phyloP scores from a whole-genome alignment of 2,329 filamentous ascomycete genomes.

The Ilyonectria sp. region DNA sequence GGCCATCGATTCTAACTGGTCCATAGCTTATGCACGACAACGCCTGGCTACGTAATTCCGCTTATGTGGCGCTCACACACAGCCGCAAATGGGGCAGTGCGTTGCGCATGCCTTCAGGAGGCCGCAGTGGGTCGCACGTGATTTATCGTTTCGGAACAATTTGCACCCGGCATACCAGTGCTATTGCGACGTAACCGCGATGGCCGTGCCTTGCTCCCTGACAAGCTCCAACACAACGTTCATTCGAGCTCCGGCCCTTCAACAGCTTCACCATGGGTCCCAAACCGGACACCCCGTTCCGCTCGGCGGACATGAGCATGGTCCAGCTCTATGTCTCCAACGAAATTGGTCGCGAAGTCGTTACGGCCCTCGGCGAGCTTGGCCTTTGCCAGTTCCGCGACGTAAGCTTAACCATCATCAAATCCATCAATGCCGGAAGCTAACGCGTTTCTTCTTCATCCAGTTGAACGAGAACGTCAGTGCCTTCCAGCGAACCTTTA shows the following conservation, averaged over 20 bases:
- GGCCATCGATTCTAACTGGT: background rate
- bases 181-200: slow-evolving; percentile 48
- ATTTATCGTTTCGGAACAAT: slow-evolving; percentile 43
- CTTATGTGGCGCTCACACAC: background rate
- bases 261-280: slow-evolving; percentile 69
- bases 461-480: slow-evolving; percentile 94
- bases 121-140: slow-evolving; percentile 45
- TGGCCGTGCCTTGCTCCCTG: slow-evolving; percentile 46
- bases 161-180: slow-evolving; percentile 39
- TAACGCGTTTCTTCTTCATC: slow-evolving; percentile 33
- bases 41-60: slow-evolving; percentile 2
- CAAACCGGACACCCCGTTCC: slow-evolving; percentile 93
- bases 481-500: slow-evolving; percentile 97
- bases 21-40: slow-evolving; percentile 6
- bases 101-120: slow-evolving; percentile 14
- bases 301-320: slow-evolving; percentile 99
- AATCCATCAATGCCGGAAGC: slow-evolving; percentile 30
- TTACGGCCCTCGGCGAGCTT: slow-evolving; percentile 95
- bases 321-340: slow-evolving; percentile 99
- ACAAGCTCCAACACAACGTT: slow-evolving; percentile 50
- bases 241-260: slow-evolving; percentile 50
- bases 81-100: slow-evolving; percentile 25
- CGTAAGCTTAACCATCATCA: slow-evolving; percentile 70
- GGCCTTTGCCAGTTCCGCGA: slow-evolving; percentile 98
- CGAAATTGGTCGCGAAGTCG: slow-evolving; percentile 97